Conservation (phyloP, 371 early-diverging fungal species). For the Umbelopsis sp. region DNA sequence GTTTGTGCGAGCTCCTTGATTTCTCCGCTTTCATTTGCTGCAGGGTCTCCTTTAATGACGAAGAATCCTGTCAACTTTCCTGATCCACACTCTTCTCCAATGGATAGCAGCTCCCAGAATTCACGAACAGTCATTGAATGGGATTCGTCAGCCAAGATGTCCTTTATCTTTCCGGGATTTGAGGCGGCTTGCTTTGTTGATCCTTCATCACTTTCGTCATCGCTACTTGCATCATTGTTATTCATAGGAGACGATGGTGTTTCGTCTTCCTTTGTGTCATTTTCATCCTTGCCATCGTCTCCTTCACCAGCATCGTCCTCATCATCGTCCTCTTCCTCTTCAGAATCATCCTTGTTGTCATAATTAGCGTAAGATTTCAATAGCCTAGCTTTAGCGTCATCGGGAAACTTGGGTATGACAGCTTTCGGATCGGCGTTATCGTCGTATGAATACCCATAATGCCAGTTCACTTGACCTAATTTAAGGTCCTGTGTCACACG, state of each 20-base stretch:
- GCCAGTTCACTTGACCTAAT: slow-evolving; percentile 45
- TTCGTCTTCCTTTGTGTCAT: background rate
- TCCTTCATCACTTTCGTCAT: slow-evolving; percentile 10
- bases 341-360: slow-evolving; percentile 25
- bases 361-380: slow-evolving; percentile 24
- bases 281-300: slow-evolving; percentile 8
- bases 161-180: slow-evolving; percentile 14
- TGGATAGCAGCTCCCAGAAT: slow-evolving; percentile 67
- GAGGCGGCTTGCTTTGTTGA: background rate
- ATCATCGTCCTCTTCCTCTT: background rate
- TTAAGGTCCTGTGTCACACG: slow-evolving; percentile 26
- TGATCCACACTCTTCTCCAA: slow-evolving; percentile 78
- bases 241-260: background rate
- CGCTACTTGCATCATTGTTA: background rate
- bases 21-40: background rate
- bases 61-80: slow-evolving; percentile 74
- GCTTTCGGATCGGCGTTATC: slow-evolving; percentile 41
- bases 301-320: slow-evolving; percentile 12
- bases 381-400: slow-evolving; percentile 78
- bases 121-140: slow-evolving; percentile 55
- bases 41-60: slow-evolving; percentile 22
- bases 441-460: slow-evolving; percentile 64
- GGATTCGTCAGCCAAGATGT: slow-evolving; percentile 18
- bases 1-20: background rate
- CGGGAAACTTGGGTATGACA: slow-evolving; percentile 78